Evolutionary conservation across 192 early-diverging fungal genomes (phyloP), one percentile per base, ranked within the genome.

Genomic region (Funneliformis geosporum): DNA sequence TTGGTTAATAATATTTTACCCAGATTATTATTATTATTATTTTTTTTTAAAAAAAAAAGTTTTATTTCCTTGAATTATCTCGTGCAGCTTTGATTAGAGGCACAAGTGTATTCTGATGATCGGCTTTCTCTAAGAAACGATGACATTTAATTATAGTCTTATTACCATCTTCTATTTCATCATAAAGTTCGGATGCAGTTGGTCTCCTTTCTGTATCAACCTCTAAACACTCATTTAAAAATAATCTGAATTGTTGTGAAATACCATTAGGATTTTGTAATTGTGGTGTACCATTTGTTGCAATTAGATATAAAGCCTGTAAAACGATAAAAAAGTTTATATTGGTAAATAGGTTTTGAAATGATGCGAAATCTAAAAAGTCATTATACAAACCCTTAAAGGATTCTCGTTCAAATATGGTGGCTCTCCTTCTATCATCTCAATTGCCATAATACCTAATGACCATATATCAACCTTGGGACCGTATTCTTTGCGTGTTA

Each of bases 381-480:
- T 55, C 47, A 50, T 27, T 55, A 11, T 59, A 80, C 85, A 64
- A 80, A 86, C 85, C 68, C 92, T 88, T 18, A 97, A 85, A 7
- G 97, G 97, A 72, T 97, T 94, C 81, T 97, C 96, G 78, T 99
- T 93, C 60, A 99, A 84, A 85, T 99, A 99, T 23, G 97, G 97
- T 69, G 97, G 97, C 81, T 99, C 95, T 18, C 96, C 96, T 85
- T 99, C 97, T 60, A 98, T 85, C 96, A 98, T 98, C 83, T 99
- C 97, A 72, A 99, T 97, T 21, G 94, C 93, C 95, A 98, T 95
- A 85, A 98, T 97, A 7, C 97, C 97, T 42, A 97, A 83, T n/a
- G 95, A 96, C 97, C 97, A 99, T 47, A 99, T 92, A 82, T 99
- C 97, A 46, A 98, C 95, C 82, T 96, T 96, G 68, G 92, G 85